Evolutionary conservation across 805 yeast species (phyloP), one percentile per base, ranked within the genome.

Genomic region (Priceomyces medius): DNA sequence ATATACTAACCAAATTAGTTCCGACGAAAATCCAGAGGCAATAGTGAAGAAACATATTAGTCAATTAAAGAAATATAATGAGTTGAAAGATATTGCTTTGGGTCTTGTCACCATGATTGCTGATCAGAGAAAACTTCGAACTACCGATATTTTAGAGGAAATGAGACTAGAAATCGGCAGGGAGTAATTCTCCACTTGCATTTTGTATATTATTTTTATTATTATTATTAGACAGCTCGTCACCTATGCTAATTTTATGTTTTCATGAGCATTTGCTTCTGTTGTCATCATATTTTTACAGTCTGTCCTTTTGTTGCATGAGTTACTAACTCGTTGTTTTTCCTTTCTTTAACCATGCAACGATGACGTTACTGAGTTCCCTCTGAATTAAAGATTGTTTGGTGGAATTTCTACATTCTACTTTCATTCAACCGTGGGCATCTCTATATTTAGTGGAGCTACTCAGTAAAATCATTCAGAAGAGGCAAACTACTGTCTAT

Each of bases 21-120:
- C 55, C 7, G 51, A 54, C n/a, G 58, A 59, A 19, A 66, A 70
- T 41, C 76, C 81, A 1, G 73, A 70, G 31, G 59, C 53, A 1
- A 63, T 81, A 1, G 73, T 76, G n/a, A 65, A 68, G 31, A 52
- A 56, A 20, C 88, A 84, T 48, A 79, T 83, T 18, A 53, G 57
- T 20, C 67, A 69, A 38, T 58, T 83, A 29, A 78, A 79, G 46
- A 61, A 66, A 40, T 84, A 83, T 58, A 80, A 83, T 51, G 87
- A 81, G 45, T 59, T 84, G 18, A 74, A 77, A 50, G 89, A 83
- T 53, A 68, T 73, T 2, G 85, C 87, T 0, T 52, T 81, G 40
- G 71, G 75, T 5, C 55, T 84, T 45, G 73, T 80, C 8, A 74
- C 76, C 31, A 57, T 80, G 66, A 79, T 83, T 23, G 84, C 87